Base-by-base conservation (phyloP, 441 rosid species). In the Populus tomentosa region DNA sequence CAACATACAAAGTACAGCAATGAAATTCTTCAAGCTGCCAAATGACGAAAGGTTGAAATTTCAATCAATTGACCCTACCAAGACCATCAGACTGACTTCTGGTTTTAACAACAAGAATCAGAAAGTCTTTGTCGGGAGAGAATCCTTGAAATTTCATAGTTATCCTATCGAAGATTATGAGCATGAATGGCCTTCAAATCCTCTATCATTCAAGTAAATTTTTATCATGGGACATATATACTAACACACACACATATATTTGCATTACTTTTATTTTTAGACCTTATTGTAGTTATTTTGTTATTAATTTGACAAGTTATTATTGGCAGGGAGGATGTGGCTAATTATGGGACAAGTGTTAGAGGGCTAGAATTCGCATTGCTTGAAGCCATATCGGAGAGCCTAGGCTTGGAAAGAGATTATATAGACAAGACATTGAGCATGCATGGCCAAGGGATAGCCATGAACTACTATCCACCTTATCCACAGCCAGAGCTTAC, bases 401-500 rank as follows among this genome's bases (percentile, higher is more conserved):
- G 93, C 82, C 71, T 87, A 75, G 86, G 84, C 13, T 80, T 89
- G 21, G 84, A 83, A 67, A 78, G 21, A 75, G 85, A 82, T 10
- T 80, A 80, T 68, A 72, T 87, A 7, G 76, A 71, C 53, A 77
- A 72, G 68, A 75, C 81, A 62, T 64, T 87, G 6, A 83, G 85
- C 59, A 72, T 80, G 71, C 89, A 87, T 61, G 93, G 85, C 8
- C 91, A 89, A 76, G 90, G 82, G 78, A 80, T 89, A 87, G 89
- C 91, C 10, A 66, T 88, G n/a, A 89, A 88, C 81, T 88, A 83
- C 72, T 88, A 89, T 69, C 93, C 91, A 0, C 84, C 89, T 0
- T 88, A 89, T 61, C 91, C 91, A 0, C 80, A 86, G 70, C 93
- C 91, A 1, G 86, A 88, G 53, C 84, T 88, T 6, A 88, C 90